These are phyloP conservation scores for Rubia balearica DNA, from an alignment of 305 asterid species.

Conservation along the genomic window DNA sequence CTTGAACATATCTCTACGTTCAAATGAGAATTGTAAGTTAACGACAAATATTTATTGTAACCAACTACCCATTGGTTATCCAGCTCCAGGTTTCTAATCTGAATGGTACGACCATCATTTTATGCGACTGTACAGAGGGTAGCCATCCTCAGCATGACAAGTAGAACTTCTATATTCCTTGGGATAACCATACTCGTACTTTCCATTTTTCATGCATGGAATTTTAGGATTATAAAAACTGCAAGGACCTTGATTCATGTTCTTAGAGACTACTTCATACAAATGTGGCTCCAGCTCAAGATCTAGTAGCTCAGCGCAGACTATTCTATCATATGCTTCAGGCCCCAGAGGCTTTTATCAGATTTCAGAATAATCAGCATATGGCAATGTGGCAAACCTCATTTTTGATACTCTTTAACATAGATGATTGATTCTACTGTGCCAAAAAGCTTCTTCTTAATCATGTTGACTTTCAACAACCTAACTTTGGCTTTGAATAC, in stretches of 20 bases:
- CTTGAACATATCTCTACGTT: background rate
- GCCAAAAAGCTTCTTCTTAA: too few relatives aligned
- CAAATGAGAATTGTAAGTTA: background rate
- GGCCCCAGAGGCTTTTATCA: background rate
- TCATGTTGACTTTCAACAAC: too few relatives aligned
- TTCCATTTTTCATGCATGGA: background rate
- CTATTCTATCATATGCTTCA: background rate
- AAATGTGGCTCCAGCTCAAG: background rate
- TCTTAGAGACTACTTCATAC: background rate
- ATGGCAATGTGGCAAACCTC: too few relatives aligned
- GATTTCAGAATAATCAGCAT: too few relatives aligned
- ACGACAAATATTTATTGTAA: background rate
- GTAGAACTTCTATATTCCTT: background rate
- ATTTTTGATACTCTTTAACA: too few relatives aligned
- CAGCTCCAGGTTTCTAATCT: background rate
- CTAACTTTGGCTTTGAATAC: background rate
- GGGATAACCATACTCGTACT: background rate
- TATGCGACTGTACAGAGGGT: background rate
- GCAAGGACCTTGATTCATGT: background rate
- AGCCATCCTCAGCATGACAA: background rate
- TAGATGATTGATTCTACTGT: too few relatives aligned
- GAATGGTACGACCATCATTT: background rate
- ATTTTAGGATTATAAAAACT: too few relatives aligned
- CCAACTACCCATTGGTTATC: background rate
- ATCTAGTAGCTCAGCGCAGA: background rate